These are phyloP conservation scores for Trapa bicornis DNA, from an alignment of 345 rosid species.

Conservation along the genomic window DNA sequence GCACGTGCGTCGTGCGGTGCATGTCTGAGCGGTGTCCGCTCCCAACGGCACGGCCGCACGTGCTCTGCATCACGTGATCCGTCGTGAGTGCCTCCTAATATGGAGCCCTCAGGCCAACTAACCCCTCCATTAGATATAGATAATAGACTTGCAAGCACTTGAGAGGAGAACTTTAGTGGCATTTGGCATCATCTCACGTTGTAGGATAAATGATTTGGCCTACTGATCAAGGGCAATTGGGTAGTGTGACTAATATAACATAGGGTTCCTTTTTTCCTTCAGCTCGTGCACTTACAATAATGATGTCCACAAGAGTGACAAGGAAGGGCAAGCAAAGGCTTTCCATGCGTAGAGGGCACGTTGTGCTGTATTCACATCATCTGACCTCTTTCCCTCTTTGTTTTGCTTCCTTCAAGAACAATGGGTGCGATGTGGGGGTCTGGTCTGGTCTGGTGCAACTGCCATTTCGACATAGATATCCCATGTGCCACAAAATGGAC, in stretches of 20 bases:
- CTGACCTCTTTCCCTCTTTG: not conserved
- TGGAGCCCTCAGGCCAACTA: no score
- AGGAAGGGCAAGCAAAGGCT: not conserved
- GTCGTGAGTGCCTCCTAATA: not conserved
- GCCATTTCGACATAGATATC: not conserved
- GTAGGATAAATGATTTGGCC: no score
- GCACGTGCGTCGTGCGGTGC: conserved; percentile 35
- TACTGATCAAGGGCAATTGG: no score
- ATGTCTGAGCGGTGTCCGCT: conserved; percentile 6
- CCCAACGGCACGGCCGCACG: conserved; percentile 26
- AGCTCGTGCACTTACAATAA: not conserved
- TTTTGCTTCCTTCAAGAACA: not conserved
- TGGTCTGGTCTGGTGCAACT: not conserved
- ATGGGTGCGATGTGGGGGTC: not conserved
- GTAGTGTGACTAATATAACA: no score
- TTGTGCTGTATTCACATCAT: not conserved
- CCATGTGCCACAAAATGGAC: no score
- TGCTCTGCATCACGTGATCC: conserved; percentile 17
- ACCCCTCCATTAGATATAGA: no score
- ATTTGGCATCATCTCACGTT: no score
- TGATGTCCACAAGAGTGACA: not conserved
- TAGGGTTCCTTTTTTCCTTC: not conserved
- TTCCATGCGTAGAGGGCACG: not conserved
- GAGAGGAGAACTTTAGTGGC: no score
- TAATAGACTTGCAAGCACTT: no score